These are phyloP conservation scores for Leucoagaricus sp. DNA, from an alignment of 1,284 basidiomycete species.

Conservation along the genomic window DNA sequence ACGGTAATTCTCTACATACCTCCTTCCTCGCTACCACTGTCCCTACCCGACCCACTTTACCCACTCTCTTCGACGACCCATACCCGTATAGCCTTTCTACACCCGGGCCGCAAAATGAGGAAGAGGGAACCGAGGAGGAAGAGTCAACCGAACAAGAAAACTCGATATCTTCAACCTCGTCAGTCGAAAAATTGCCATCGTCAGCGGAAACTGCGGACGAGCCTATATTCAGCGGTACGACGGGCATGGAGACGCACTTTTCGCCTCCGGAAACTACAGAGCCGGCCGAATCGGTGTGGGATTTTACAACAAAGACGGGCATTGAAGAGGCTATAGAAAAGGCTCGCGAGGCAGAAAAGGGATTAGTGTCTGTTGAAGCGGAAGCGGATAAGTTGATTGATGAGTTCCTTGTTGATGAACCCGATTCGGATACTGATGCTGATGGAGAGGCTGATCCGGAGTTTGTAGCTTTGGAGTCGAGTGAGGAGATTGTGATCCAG, in stretches of 20 bases:
- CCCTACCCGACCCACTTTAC: neutral
- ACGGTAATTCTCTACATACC: no score
- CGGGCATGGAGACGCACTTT: neutral
- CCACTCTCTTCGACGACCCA: constrained; percentile 6
- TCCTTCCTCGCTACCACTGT: neutral
- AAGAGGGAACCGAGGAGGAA: constrained; percentile 13
- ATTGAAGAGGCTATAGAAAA: neutral
- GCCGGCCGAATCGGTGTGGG: neutral
- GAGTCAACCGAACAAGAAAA: constrained; percentile 8
- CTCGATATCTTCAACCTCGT: neutral
- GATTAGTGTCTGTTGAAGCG: neutral
- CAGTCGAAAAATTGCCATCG: neutral
- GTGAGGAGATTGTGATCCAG: neutral
- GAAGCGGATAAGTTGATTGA: constrained; percentile 7
- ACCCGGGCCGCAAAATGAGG: neutral
- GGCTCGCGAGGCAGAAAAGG: neutral
- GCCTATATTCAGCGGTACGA: neutral
- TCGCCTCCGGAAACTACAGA: neutral
- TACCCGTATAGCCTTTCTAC: constrained; percentile 14
- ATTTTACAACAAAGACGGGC: neutral
- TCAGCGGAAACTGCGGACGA: neutral
- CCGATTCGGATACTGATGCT: constrained; percentile 11
- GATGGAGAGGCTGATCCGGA: constrained; percentile 16
- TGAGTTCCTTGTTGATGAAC: constrained; percentile 9
- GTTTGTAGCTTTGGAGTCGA: neutral